phyloP scores from a whole-genome alignment of 441 rosid genomes.

The Populus hybrid region DNA sequence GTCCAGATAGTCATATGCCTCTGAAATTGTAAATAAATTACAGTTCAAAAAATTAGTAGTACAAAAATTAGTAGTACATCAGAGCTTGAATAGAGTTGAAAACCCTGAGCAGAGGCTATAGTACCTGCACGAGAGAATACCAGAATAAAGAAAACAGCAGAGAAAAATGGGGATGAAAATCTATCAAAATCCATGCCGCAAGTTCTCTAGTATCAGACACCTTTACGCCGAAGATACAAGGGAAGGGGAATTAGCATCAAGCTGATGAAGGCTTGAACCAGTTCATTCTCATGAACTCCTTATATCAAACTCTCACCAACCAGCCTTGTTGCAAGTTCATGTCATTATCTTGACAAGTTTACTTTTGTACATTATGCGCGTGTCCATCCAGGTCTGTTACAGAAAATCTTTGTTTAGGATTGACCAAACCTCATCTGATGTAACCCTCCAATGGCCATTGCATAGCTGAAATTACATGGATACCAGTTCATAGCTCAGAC shows the following conservation, averaged over 20 bases:
- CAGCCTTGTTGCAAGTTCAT: background rate
- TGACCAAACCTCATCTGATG: background rate
- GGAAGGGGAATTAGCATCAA: background rate
- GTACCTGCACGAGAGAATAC: slow-evolving; percentile 34
- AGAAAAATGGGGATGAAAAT: slow-evolving; percentile 9
- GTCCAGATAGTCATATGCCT: slow-evolving; percentile 46
- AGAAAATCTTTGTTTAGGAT: background rate
- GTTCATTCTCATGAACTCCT: background rate
- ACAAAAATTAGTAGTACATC: background rate
- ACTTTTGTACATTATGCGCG: background rate
- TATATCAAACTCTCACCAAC: background rate
- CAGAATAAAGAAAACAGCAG: slow-evolving; percentile 23
- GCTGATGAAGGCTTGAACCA: background rate
- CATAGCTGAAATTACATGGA: background rate
- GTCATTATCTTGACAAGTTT: background rate
- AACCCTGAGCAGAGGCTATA: background rate
- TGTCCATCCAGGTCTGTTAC: background rate
- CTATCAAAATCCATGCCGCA: slow-evolving; percentile 15
- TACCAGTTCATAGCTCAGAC: background rate
- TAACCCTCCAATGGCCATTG: background rate
- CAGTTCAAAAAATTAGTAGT: background rate
- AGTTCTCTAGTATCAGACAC: background rate
- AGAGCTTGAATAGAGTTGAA: background rate
- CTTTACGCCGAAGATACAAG: background rate
- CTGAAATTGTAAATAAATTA: slow-evolving; percentile 21